Base-by-base conservation (phyloP, 179 eudicot species). In the Gypsophila paniculata region DNA sequence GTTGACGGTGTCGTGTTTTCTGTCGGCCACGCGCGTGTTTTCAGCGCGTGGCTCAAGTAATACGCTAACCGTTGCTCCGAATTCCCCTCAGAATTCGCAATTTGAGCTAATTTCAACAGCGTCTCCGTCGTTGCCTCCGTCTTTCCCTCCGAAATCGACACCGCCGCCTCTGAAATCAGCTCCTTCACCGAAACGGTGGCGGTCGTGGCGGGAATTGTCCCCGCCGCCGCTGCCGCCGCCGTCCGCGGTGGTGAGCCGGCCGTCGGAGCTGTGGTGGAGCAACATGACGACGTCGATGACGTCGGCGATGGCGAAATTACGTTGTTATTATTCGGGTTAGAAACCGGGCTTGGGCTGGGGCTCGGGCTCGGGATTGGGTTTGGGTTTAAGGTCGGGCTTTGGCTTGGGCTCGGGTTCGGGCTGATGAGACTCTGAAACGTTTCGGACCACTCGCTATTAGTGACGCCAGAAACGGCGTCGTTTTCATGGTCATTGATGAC, bases 391-490 rank as follows among this genome's bases (percentile, higher is more conserved):
- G 1, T 36, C 4, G 72, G 69, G 66, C 14, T 72, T 4, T 48
- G 73, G 61, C 11, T 59, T 8, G 32, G 79, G 66, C 51, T 73
- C 39, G 76, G 71, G 69, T 61, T 49, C 0, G 34, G 78, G 68
- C 51, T 57, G 26, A 88, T 78, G 4, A 91, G 85, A 60, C 77
- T 81, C 71, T 88, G 90, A 25, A 86, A 83, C 68, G 97, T 86
- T 6, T 88, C 93, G 12, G 97, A 93, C 94, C 96, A 93, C 63
- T 91, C 95, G 72, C 83, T 89, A 83, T 85, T 82, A 0, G 92
- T 88, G 18, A 91, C 75, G 5, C 77, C 89, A 0, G 99, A 91
- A 29, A 83, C 90, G 6, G 78, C 82, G 14, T 84, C 90, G 38
- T 57, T 76, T 17, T 81, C 87, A 0, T 75, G 83, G 0, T 70